These are phyloP conservation scores for Austroboletus eburneus DNA, from an alignment of 768 basidiomycete species.

Conservation along the genomic window DNA sequence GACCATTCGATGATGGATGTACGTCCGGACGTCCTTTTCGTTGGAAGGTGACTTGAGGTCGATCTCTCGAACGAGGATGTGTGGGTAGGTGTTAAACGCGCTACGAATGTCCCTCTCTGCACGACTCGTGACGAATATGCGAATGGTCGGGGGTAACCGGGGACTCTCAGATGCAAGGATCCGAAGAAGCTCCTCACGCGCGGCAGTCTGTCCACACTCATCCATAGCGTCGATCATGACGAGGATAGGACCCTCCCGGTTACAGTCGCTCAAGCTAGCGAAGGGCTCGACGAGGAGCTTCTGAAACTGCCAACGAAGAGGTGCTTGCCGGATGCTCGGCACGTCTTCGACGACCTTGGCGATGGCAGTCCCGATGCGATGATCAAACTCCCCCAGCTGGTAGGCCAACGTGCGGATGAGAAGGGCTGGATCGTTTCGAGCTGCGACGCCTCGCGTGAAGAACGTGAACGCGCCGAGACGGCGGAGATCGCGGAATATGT, in stretches of 20 bases:
- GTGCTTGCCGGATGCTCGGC: constrained; percentile 28
- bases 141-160: constrained; percentile 21
- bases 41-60: constrained; percentile 26
- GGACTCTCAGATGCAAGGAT: constrained; percentile 23
- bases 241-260: constrained; percentile 26
- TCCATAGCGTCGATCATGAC: constrained; percentile 36
- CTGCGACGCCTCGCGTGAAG: constrained; percentile 30
- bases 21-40: constrained; percentile 23
- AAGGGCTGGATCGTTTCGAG: constrained; percentile 26
- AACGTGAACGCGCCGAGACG: constrained; percentile 36
- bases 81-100: constrained; percentile 6
- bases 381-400: constrained; percentile 32
- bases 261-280: constrained; percentile 9
- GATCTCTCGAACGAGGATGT: constrained; percentile 20
- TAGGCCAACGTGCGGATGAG: constrained; percentile 34
- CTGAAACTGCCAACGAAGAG: constrained; percentile 30
- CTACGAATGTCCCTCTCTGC: constrained; percentile 27
- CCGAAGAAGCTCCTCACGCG: constrained; percentile 27
- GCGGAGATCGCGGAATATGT: constrained; percentile 28
- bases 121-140: constrained; percentile 32
- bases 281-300: constrained; percentile 33
- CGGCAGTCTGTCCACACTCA: constrained; percentile 26
- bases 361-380: constrained; percentile 26
- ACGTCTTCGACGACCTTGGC: constrained; percentile 21
- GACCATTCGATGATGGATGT: constrained; percentile 24